Base-by-base conservation (phyloP, 306 rosid species). In the Glycyrrhiza uralensis region DNA sequence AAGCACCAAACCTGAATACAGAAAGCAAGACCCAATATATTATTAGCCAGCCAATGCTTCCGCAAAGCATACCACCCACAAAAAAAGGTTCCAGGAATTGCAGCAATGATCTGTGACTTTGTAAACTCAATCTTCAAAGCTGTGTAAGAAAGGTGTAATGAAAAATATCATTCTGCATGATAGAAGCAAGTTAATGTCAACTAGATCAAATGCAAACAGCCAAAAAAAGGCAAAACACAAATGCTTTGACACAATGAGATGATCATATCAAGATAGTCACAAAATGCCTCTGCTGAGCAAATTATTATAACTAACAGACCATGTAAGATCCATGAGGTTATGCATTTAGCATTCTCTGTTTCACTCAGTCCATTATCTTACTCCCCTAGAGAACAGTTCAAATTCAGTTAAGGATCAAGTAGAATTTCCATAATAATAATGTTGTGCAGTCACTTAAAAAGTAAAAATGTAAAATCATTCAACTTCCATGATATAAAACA, bases 1-100 rank as follows among this genome's bases (percentile, higher is more conserved):
- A 63, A 14, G 56, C 7, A 4, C 35, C 84, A 66, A 54, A 92
- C 97, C 97, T 92, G 97, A 44, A 92, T 89, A 83, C 93, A 89
- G 66, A 92, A 92, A 65, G 96, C 79, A 55, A 92, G 92, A 17
- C 97, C 96, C 79, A 92, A 74, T 56, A 82, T 89, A 69, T 87
- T 92, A 80, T 92, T 92, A 69, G 97, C 97, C 51, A 92, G 83
- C 97, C 97, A 92, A 68, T 92, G 97, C 84, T 92, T 92, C 84
- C 50, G 76, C 13, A 74, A 61, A 66, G 90, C 96, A 76, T 92
- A 92, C 97, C 97, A 92, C 24, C 76, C 97, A 84, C 97, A 92
- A 72, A 92, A 92, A 72, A 92, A 92, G 74, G 91, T 85, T 71
- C 96, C 97, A 68, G 96, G 96, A 23, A 89, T 86, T 66, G 89